Evolutionary conservation across 495 filamentous ascomycete genomes (phyloP), one percentile per base, ranked within the genome.

Genomic region (Pyrenula aspistea): DNA sequence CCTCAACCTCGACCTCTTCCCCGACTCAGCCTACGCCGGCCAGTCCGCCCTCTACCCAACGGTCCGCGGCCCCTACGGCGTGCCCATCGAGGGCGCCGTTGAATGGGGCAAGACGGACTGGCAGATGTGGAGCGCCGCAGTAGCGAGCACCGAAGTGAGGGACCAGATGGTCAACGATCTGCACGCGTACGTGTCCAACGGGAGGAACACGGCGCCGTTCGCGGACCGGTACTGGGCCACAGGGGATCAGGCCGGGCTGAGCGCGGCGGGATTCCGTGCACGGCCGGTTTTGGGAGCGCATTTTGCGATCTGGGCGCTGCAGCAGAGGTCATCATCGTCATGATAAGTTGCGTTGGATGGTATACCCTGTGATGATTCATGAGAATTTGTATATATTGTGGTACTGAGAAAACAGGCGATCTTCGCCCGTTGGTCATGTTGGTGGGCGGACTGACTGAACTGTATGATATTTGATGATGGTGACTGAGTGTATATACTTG

Each of bases 251-350:
- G 69, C 66, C 56, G 71, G 60, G 24, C 55, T 59, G 50, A 68
- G 64, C 3, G 65, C 78, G 53, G 55, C 71, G 53, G 31, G 15
- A 8, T 79, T 77, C 56, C 67, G 67, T n/a, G 79, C 77, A 20
- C 71, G 81, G 22, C 81, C 80, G 0, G 78, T 78, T 2, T 77
- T 78, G 0, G 80, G 78, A 20, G 76, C 77, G 0, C 78, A 82
- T 58, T 82, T 77, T 65, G 77, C 79, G 0, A 50, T 79, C 8
- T 65, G 80, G 58, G 73, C 76, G 3, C 66, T 73, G 51, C 52
- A 57, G 21, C 4, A 42, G 31, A 42, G 42, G 56, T 42, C 31
- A 42, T 42, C 4, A 42, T 42, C n/a, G n/a, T n/a, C n/a, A n/a
- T n/a, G n/a, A n/a, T n/a, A n/a, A n/a, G n/a, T n/a, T n/a, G n/a